These are phyloP conservation scores for Penicillium sp. DNA, from an alignment of 2,329 filamentous ascomycete genomes.

Conservation along the genomic window DNA sequence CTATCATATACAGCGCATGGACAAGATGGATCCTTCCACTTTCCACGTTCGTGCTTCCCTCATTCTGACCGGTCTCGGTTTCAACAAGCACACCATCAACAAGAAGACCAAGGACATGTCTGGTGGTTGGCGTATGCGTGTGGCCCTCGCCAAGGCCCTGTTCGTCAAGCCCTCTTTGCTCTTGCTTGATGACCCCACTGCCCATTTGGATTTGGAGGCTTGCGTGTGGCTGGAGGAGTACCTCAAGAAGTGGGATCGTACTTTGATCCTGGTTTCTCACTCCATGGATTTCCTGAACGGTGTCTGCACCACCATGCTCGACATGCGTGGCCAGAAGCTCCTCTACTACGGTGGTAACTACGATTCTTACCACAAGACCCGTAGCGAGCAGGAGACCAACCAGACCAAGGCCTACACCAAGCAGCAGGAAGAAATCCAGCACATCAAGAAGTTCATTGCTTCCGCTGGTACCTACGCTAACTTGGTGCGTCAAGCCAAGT, in stretches of 20 bases:
- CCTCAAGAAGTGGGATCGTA: constrained; percentile 98
- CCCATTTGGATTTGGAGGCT: constrained; percentile 98
- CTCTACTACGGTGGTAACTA: constrained; percentile 99
- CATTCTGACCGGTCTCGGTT: constrained; percentile 96
- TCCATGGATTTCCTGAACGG: constrained; percentile 99
- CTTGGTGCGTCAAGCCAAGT: constrained; percentile 97
- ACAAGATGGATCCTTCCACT: constrained; percentile 97
- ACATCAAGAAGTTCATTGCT: constrained; percentile 99
- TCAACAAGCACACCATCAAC: constrained; percentile 96
- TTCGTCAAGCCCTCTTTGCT: constrained; percentile 97
- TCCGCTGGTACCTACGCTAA: constrained; percentile 99
- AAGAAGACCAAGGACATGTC: constrained; percentile 99
- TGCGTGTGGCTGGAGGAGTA: constrained; percentile 99
- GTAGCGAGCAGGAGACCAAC: constrained; percentile 91
- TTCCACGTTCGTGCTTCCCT: constrained; percentile 94
- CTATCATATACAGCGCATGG: constrained; percentile 70
- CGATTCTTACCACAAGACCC: constrained; percentile 95
- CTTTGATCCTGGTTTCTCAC: constrained; percentile 93
- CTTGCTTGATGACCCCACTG: constrained; percentile 95
- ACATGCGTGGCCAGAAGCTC: constrained; percentile 87
- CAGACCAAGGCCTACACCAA: constrained; percentile 99
- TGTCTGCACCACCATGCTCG: constrained; percentile 97
- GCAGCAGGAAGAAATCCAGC: constrained; percentile 97
- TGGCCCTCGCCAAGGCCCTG: constrained; percentile 92
- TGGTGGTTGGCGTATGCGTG: constrained; percentile 99